Conservation (phyloP, 2,329 filamentous ascomycete species). For the Claviceps citrina region DNA sequence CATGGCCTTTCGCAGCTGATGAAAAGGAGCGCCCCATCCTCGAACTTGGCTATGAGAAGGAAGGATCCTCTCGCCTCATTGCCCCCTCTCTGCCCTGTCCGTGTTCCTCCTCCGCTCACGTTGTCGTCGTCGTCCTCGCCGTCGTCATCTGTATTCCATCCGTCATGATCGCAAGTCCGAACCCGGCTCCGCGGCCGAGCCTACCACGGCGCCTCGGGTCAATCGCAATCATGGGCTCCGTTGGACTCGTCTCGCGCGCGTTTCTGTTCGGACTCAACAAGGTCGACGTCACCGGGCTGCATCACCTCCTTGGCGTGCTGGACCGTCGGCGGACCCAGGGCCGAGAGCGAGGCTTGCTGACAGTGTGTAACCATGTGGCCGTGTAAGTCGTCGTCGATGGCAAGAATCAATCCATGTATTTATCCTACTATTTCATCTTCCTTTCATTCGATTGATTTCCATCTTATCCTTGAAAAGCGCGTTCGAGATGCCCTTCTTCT, state of each 20-base stretch:
- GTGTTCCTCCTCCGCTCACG: neutral
- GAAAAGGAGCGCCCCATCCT: neutral
- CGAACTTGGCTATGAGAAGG: slow-evolving; percentile 1
- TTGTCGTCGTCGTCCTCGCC: neutral
- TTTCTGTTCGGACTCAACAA: slow-evolving; percentile 65
- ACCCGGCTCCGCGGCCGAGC: slow-evolving; percentile 24
- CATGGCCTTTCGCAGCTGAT: neutral
- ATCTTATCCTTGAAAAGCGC: neutral
- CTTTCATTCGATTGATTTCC: neutral
- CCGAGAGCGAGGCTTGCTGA: slow-evolving; percentile 65
- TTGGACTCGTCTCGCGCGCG: slow-evolving; percentile 51
- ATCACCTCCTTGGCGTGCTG: slow-evolving; percentile 58
- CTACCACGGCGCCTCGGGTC: slow-evolving; percentile 60
- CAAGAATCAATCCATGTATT: too few species aligned
- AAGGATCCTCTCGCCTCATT: too few species aligned
- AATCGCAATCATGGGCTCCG: slow-evolving; percentile 57
- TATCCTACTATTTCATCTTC: neutral
- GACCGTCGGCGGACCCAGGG: slow-evolving; percentile 52
- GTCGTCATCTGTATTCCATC: neutral
- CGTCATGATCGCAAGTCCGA: slow-evolving; percentile 10
- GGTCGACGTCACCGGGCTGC: slow-evolving; percentile 62
- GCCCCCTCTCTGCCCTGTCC: neutral
- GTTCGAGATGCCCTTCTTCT: too few species aligned
- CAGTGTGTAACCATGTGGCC: slow-evolving; percentile 36
- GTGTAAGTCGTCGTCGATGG: slow-evolving; percentile 16